Evolutionary conservation across 352 stramenopile genomes (phyloP).

Genomic region (Pythium aristosporum): DNA sequence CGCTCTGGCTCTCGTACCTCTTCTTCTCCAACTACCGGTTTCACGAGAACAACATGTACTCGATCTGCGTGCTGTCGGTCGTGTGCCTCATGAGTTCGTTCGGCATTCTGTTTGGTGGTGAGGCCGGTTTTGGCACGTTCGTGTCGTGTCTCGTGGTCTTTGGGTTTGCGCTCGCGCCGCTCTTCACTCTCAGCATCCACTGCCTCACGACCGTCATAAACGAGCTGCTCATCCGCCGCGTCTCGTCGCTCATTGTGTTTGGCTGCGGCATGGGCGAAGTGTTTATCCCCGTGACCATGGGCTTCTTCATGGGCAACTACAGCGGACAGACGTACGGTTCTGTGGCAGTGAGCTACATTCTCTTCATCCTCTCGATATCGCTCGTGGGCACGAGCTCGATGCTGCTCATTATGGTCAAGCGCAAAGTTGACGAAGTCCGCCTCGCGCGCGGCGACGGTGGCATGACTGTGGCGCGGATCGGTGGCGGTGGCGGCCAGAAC

Average conservation of each 20-base stretch:
- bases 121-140: conserved; percentile 55
- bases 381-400: conserved; percentile 66
- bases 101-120: conserved; percentile 59
- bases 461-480: neutral
- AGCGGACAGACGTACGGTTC: conserved; percentile 73
- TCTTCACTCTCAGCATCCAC: conserved; percentile 84
- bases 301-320: conserved; percentile 86
- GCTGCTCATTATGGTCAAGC: conserved; percentile 72
- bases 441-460: neutral
- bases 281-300: conserved; percentile 84
- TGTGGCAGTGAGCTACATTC: conserved; percentile 75
- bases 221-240: conserved; percentile 70
- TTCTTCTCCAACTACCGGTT: conserved; percentile 80
- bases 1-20: conserved; percentile 68
- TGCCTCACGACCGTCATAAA: conserved; percentile 84
- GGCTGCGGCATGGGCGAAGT: conserved; percentile 80
- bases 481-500: neutral
- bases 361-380: conserved; percentile 70
- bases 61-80: conserved; percentile 67
- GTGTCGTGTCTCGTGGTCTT: conserved; percentile 59
- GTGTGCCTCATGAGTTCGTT: conserved; percentile 66
- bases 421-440: conserved; percentile 49
- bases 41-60: conserved; percentile 74
- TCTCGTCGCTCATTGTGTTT: conserved; percentile 85
- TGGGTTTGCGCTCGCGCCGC: conserved; percentile 60